Conservation (phyloP, 2,329 filamentous ascomycete genomes). For the Cytospora schulzeri region DNA sequence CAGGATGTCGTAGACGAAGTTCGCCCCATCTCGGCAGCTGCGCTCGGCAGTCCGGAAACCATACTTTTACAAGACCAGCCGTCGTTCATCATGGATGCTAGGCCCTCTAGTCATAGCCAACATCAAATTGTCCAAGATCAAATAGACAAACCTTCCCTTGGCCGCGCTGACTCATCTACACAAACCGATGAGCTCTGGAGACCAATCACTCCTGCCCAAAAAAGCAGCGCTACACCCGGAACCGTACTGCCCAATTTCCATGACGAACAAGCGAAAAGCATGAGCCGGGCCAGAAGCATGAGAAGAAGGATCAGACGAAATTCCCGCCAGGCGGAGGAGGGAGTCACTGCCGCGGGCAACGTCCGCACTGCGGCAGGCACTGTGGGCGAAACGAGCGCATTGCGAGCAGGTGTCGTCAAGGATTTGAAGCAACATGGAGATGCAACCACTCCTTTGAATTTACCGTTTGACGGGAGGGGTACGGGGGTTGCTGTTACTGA, state of each 20-base stretch:
- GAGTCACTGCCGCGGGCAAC: conserved; percentile 55
- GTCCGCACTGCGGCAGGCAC: conserved; percentile 55
- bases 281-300: conserved; percentile 47
- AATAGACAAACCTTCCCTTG: conserved; percentile 23
- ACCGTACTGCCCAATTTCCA: conserved; percentile 48
- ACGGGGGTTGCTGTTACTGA: conserved; percentile 25
- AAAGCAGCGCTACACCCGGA: conserved; percentile 49
- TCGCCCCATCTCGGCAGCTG: conserved; percentile 10
- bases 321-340: conserved; percentile 53
- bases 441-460: conserved; percentile 22
- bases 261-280: conserved; percentile 42
- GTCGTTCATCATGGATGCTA: conserved; percentile 29
- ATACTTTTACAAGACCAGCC: conserved; percentile 27
- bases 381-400: conserved; percentile 34
- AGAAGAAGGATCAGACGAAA: conserved; percentile 48
- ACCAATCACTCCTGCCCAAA: conserved; percentile 24
- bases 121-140: background rate
- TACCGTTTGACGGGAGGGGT: conserved; percentile 25
- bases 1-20: background rate
- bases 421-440: conserved; percentile 32
- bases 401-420: conserved; percentile 32
- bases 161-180: conserved; percentile 35
- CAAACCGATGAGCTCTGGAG: conserved; percentile 34
- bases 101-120: conserved; percentile 15
- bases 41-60: conserved; percentile 1